Base-by-base conservation (phyloP, 1,139 yeast species). In the Zhuliangozyma blackwelliae region DNA sequence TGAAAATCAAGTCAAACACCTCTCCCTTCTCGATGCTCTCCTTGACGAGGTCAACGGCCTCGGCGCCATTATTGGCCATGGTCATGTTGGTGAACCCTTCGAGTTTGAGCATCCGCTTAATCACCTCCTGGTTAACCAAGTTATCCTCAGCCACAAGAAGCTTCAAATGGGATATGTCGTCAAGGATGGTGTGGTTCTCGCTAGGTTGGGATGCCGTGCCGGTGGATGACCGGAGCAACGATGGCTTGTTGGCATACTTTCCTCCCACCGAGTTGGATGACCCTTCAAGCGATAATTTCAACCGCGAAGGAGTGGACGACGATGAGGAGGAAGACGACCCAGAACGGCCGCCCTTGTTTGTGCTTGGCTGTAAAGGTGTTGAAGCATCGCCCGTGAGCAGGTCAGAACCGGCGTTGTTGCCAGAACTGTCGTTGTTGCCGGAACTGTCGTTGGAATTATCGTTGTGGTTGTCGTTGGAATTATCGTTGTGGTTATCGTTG, bases 81-180 rank as follows among this genome's bases (percentile, higher is more conserved):
- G 81, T 81, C 32, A 92, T 68, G 45, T 82, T 76, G 5, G 59
- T 61, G 44, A 85, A 75, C 1, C 96, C 96, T 58, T 89, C 96
- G 16, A 87, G 64, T 40, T 73, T 73, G 41, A 92, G 68, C 95
- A 90, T 88, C 41, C 96, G 66, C 50, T 75, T 79, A 49, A 89
- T 84, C 25, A 92, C 96, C 56, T 88, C 95, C 56, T 89, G 97
- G 55, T 92, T 90, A 10, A 92, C 95, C 47, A 74, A 65, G 50
- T 92, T 92, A 55, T 92, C 98, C 53, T 92, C 98, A 0, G 97
- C 97, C n/a, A 92, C 90, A 40, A 92, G 68, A 19, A 92, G 79
- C 35, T 71, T 72, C 38, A 75, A 59, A 29, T 68, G 65, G 2
- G 62, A 49, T 28, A 77, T 39, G 25, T 57, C 57, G 29, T 57